Evolutionary conservation across 2,329 filamentous ascomycete species (phyloP).

Genomic region (Beauveria australis): DNA sequence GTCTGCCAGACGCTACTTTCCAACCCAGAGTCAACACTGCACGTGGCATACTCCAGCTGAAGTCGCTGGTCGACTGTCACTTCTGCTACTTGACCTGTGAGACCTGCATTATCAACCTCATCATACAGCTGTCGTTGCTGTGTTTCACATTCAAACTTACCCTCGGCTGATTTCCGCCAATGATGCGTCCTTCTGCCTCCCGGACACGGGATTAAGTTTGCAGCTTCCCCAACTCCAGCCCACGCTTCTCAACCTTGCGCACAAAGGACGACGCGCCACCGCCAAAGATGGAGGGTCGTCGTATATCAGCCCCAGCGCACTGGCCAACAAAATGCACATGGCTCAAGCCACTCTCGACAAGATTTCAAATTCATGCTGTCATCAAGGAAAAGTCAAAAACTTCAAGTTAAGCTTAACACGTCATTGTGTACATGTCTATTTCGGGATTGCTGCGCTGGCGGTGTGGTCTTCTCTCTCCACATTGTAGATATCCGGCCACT

Average conservation of each 20-base stretch:
- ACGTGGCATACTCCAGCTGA: neutral
- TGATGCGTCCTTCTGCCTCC: too few species aligned
- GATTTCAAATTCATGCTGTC: neutral
- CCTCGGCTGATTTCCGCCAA: too few species aligned
- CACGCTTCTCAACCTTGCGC: neutral
- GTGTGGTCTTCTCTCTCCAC: neutral
- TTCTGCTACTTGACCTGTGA: neutral
- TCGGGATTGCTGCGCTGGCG: neutral
- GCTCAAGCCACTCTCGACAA: neutral
- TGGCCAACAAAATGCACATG: neutral
- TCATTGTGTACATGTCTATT: neutral
- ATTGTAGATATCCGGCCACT: neutral
- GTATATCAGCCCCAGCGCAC: neutral
- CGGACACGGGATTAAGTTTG: neutral
- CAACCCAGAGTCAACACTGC: constrained; percentile 3
- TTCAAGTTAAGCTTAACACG: neutral
- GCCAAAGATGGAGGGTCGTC: neutral
- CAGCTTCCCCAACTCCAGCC: neutral
- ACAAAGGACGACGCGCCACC: neutral
- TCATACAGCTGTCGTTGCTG: neutral
- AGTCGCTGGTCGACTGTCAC: neutral
- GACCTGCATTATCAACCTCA: neutral
- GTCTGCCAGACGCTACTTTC: constrained; percentile 3
- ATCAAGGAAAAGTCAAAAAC: neutral
- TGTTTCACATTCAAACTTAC: neutral